Base-by-base conservation (phyloP, 1,139 yeast species). In the Lodderomyces elongisporus region DNA sequence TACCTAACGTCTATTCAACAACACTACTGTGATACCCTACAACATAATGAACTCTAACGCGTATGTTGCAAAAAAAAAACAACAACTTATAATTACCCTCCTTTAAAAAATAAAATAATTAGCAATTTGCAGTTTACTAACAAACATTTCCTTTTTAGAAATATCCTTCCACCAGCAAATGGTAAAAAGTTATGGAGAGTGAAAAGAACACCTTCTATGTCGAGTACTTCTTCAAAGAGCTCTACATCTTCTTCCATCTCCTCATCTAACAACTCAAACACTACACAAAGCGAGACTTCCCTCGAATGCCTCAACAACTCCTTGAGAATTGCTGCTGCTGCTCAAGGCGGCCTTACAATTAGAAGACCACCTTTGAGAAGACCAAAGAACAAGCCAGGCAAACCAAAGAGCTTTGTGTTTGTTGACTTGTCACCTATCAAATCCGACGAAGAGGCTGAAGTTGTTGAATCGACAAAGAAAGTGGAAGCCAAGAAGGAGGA, bases 401-500 rank as follows among this genome's bases (percentile, higher is more conserved):
- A 58, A 57, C 74, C 73, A 35, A 66, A 65, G 48, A 75, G 70
- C 47, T 73, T 70, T 43, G 77, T 73, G 14, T 73, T 73, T 47
- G 77, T 73, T 28, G 77, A 73, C 46, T 59, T 73, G 41, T 69
- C 76, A 14, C 79, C 79, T 15, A 66, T 65, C 28, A 70, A 70
- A 54, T 55, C 45, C 28, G 63, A 52, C 14, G 59, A 54, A 14
- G 41, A 36, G 9, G 51, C 14, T 4, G 27, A 25, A 25, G 10
- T 10, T 7, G 22, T 18, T 7, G 10, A 18, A 10, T 7, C 22
- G 9, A 12, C 15, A 14, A 4, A 14, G 9, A 14, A 8, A 8
- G 22, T 18, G 10, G 9, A 42, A 21, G n/a, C n/a, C n/a, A n/a
- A n/a, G n/a, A n/a, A n/a, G n/a, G 28, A 17, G 16, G 39, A 26